A percentile compares a stretch with the other conserved stretches of the same genome.
phyloP scores from a whole-genome alignment of 805 yeast genomes.

The Candida xiaguanensis region DNA sequence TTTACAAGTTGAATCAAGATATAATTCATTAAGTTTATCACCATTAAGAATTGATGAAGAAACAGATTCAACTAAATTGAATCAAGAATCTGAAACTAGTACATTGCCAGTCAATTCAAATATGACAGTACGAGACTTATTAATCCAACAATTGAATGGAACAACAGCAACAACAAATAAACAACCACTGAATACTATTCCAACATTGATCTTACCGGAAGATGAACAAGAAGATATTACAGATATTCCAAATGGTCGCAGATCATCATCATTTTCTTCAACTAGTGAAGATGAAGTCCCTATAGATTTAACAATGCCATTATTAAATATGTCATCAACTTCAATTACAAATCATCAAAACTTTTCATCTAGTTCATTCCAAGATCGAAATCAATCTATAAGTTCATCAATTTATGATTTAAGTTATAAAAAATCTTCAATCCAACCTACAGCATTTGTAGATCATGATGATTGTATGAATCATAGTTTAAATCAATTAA shows the following conservation, averaged over 20 bases:
- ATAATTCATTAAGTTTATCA: slow-evolving; percentile 14
- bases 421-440: slow-evolving; percentile 6
- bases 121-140: slow-evolving; percentile 5
- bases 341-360: slow-evolving; percentile 13
- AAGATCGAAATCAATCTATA: slow-evolving; percentile 21
- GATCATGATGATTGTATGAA: slow-evolving; percentile 19
- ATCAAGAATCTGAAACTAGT: neutral
- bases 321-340: slow-evolving; percentile 23
- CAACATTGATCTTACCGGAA: slow-evolving; percentile 2
- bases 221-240: slow-evolving; percentile 10
- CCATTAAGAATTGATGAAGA: slow-evolving; percentile 21
- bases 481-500: slow-evolving; percentile 16
- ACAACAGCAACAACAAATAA: neutral
- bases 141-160: slow-evolving; percentile 8
- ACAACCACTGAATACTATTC: neutral
- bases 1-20: neutral
- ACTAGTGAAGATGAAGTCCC: slow-evolving; percentile 13
- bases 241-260: neutral
- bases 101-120: neutral
- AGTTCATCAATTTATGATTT: slow-evolving; percentile 21
- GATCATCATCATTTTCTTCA: slow-evolving; percentile 21
- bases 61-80: neutral
- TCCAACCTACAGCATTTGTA: slow-evolving; percentile 21
- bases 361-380: neutral
- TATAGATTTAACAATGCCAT: slow-evolving; percentile 29